Base-by-base conservation (phyloP, 2,329 filamentous ascomycete genomes). In the Polytolypa hystricis region DNA sequence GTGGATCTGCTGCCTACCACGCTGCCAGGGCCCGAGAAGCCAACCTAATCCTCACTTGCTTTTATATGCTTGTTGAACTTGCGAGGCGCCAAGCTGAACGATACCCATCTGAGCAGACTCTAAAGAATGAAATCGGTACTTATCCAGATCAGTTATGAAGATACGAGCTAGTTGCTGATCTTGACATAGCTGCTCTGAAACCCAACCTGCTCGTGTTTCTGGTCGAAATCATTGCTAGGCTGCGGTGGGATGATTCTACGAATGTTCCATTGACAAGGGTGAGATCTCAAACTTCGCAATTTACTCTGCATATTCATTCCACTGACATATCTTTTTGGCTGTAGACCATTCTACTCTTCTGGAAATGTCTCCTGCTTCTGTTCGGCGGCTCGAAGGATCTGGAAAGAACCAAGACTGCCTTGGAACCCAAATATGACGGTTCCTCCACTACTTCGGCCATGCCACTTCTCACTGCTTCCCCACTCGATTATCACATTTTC, bases 401-500 rank as follows among this genome's bases (percentile, higher is more conserved):
- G 12, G 73, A 79, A 19, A 70, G 75, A 39, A 73, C 84, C 21
- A 96, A 95, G 58, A 67, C 69, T 42, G 77, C 75, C 2, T 77
- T 87, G 16, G 63, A 67, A 37, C 64, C 64, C 8, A 44, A 51
- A 20, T 71, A 71, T 35, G 78, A 85, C 46, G 40, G 47, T 12
- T 42, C 49, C 49, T 33, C 25, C 2, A 29, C 28, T 9, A n/a
- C 57, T 3, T 54, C 57, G 9, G 49, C 53, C 25, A 80, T 82
- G 47, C 79, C 79, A n/a, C 68, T 83, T 30, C 89, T 98, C 42
- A 93, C 84, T 1, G 89, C 91, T 4, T 95, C 89, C 1, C 91
- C 91, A 4, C 66, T 98, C 8, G 91, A 98, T 53, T 98, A 98
- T 54, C 89, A 98, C 55, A 73, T 87, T 15, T 98, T 98, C 54